A percentile compares a stretch with the other conserved stretches of the same genome.
Evolutionary conservation across 2,329 filamentous ascomycete species (phyloP).

Genomic region (Aspergillus quadricinctus): DNA sequence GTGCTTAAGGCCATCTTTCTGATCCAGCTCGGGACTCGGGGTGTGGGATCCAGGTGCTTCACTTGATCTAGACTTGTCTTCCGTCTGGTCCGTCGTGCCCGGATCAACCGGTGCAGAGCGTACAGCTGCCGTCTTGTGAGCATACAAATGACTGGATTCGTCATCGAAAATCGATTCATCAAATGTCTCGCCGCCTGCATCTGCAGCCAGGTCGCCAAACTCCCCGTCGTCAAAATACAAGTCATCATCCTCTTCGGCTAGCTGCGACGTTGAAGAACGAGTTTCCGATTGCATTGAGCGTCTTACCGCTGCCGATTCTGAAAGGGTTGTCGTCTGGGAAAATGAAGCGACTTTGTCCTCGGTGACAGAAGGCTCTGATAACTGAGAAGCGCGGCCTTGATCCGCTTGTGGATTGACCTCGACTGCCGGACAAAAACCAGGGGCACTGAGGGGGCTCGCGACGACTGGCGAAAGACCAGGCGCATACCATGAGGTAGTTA

Average conservation of each 20-base stretch:
- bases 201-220: slow-evolving; percentile 37
- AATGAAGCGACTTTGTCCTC: background rate
- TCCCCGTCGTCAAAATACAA: slow-evolving; percentile 47
- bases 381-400: background rate
- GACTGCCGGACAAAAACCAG: slow-evolving; percentile 12
- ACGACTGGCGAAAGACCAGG: slow-evolving; percentile 35
- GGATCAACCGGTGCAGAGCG: slow-evolving; percentile 9
- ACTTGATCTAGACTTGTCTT: slow-evolving; percentile 1
- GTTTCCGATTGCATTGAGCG: background rate
- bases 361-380: background rate
- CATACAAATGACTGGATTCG: slow-evolving; percentile 41
- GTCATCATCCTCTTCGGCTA: slow-evolving; percentile 30
- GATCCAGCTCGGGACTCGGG: background rate
- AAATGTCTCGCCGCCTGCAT: slow-evolving; percentile 33
- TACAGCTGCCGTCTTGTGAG: slow-evolving; percentile 27
- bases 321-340: background rate
- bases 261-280: slow-evolving; percentile 4
- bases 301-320: background rate
- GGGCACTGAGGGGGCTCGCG: slow-evolving; percentile 29
- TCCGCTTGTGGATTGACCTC: background rate
- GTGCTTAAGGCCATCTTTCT: slow-evolving; percentile 25
- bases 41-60: slow-evolving; percentile 13
- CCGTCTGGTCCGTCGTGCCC: slow-evolving; percentile 5
- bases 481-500: slow-evolving; percentile 29
- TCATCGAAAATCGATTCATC: slow-evolving; percentile 49